Evolutionary conservation across 352 stramenopile genomes (phyloP), one percentile per base, ranked within the genome.

Genomic region (Phytopythium litorale): DNA sequence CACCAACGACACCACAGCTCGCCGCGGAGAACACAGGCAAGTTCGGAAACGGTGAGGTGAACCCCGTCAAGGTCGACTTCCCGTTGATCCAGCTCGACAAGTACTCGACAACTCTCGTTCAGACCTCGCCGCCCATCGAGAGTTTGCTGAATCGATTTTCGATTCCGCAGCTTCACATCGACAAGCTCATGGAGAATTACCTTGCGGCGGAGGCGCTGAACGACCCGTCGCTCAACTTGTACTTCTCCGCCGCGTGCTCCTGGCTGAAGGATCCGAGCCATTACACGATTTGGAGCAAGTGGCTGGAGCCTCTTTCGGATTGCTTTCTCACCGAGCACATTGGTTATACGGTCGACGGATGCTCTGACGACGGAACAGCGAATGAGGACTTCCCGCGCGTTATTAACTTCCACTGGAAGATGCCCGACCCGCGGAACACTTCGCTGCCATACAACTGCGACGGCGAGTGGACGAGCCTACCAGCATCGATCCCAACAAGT

Each of bases 401-500:
- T 7, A 45, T 57, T 33, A 25, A 23, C 21, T 52, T 60, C 42
- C 11, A 42, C 43, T 48, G 62, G 62, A 54, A 58, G 12, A 32
- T 50, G 28, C 71, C 71, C 1, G 19, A 69, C 37, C 67, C 67
- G 7, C 38, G 46, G 2, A 65, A 78, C 58, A 46, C 52, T 4
- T 66, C 55, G 2, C 35, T 59, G 18, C 70, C 70, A 11, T 72
- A 73, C 53, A 50, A 72, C 32, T 78, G 70, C 51, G 64, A 78
- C 8, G 64, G 65, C 4, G 65, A 58, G 4, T 18, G 75, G 49
- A 55, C n/a, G 11, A 16, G 33, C 12, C 45, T 79, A 6, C 78
- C 78, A 3, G 37, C 42, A 0, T 52, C 70, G 0, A 62, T 81
- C 8, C 13, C 12, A 16, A 84, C 74, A 3, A 86, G 73, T 42